phyloP scores from a whole-genome alignment of 208 protist genomes.

The Leishmania guyanensis region DNA sequence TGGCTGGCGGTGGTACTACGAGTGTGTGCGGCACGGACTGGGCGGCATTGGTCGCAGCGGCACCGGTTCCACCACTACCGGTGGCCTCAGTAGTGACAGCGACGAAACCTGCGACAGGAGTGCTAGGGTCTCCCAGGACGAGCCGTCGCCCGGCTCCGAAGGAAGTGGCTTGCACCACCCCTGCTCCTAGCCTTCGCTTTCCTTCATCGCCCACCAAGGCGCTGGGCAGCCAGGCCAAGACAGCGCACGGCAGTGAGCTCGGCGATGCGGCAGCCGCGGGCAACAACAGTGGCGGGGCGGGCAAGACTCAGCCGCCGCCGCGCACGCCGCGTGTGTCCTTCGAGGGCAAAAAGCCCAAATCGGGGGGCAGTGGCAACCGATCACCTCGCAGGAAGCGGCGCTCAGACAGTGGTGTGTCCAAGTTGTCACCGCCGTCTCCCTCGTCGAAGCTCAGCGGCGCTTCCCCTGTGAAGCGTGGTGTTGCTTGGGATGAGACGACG shows the following conservation, averaged over 20 bases:
- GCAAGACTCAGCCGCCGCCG: slow-evolving; percentile 6
- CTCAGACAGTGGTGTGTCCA: not conserved
- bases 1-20: slow-evolving; percentile 7
- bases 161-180: not conserved
- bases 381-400: not conserved
- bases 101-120: not conserved
- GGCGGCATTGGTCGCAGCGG: slow-evolving; percentile 28
- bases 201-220: not conserved
- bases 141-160: not conserved
- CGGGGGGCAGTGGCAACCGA: slow-evolving; percentile 2
- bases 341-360: slow-evolving; percentile 5
- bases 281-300: slow-evolving; percentile 2
- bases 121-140: not conserved
- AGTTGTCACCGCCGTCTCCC: not conserved
- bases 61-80: not conserved
- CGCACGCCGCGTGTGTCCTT: slow-evolving; percentile 12
- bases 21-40: slow-evolving; percentile 15
- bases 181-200: not conserved
- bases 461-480: slow-evolving; percentile 25
- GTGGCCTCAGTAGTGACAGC: not conserved
- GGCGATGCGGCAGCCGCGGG: not conserved
- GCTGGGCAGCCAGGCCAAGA: not conserved
- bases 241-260: not conserved
- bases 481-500: slow-evolving; percentile 29
- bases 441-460: not conserved